These are phyloP conservation scores for Dichotomocladium elegans DNA, from an alignment of 371 early-diverging fungal genomes.

Conservation along the genomic window DNA sequence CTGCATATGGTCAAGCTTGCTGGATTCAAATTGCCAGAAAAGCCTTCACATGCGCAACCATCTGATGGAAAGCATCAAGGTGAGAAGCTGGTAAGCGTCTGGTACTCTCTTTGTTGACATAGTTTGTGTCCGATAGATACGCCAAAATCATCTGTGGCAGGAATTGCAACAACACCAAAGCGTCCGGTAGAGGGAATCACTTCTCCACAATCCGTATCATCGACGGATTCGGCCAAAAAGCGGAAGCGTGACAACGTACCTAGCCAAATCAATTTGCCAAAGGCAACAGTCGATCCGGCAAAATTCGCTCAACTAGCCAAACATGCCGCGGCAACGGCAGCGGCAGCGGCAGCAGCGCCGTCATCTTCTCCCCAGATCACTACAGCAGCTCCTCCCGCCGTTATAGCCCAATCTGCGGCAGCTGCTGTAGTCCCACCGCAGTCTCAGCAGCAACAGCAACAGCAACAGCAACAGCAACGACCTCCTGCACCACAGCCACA, in stretches of 20 bases:
- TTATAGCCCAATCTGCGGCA: slow-evolving; percentile 10
- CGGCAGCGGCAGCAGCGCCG: slow-evolving; percentile 1
- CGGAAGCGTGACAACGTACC: slow-evolving; percentile 42
- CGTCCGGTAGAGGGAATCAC: slow-evolving; percentile 4
- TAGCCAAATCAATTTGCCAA: slow-evolving; percentile 34
- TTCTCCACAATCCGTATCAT: slow-evolving; percentile 29
- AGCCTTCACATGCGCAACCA: slow-evolving; percentile 1
- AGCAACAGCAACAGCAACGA: slow-evolving; percentile 5
- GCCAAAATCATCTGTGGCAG: not conserved
- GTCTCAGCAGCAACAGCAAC: slow-evolving; percentile 6
- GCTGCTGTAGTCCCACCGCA: slow-evolving; percentile 8
- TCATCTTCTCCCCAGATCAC: not conserved
- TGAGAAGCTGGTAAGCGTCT: no score
- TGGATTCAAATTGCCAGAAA: slow-evolving; percentile 51
- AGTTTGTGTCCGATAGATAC: not conserved
- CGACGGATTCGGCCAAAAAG: slow-evolving; percentile 23
- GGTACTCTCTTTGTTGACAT: not conserved
- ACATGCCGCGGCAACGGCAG: slow-evolving; percentile 12
- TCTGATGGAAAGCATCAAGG: not conserved
- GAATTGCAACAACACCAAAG: not conserved
- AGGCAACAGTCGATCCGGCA: slow-evolving; percentile 33
- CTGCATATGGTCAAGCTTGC: slow-evolving; percentile 51
- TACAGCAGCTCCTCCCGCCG: not conserved
- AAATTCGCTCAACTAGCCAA: slow-evolving; percentile 26
- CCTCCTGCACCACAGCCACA: slow-evolving; percentile 9